Evolutionary conservation across 2,329 filamentous ascomycete genomes (phyloP), one percentile per base, ranked within the genome.

Genomic region (Colletotrichum lindemuthianum): DNA sequence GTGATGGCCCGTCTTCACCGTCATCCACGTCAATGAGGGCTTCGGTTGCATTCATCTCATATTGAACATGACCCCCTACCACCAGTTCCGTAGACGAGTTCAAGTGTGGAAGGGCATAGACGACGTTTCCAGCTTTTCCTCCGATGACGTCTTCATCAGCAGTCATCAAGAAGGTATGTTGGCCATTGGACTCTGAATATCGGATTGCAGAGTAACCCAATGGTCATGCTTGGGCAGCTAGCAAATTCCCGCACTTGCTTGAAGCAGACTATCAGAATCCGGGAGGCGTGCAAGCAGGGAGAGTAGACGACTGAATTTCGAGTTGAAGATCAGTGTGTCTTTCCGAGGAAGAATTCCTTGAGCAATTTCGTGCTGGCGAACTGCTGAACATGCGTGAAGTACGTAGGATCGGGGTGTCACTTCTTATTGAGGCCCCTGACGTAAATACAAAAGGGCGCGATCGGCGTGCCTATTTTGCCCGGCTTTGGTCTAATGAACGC

Each of bases 381-480:
- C 24, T 89, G 90, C 2, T 86, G 87, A 53, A 93, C 91, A 0
- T 91, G 93, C 68, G 88, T 92, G 13, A 88, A 92, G 69, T 93
- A 95, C 68, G 92, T 92, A 24, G 92, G 92, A 0, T 92, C 89
- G 0, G 92, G 92, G 1, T 92, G 92, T 0, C 80, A 95, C 0
- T 95, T 93, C 74, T 94, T 95, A 68, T 92, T 89, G 41, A 85
- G 91, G 32, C 87, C 92, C 59, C 82, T 96, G n/a, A 92, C 91
- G 0, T 92, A 95, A 72, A 79, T 95, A 10, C 91, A 94, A 73
- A 91, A 91, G 16, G 92, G 92, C 4, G 88, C 92, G 65, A 93
- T 96, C 50, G 92, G 91, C 2, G 89, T 95, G 6, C 81, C 85
- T 2, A 90, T 88, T n/a, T 80, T 87, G 67, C 81, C 86, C 2